Evolutionary conservation across 2,329 filamentous ascomycete genomes (phyloP).

Genomic region (Chlorencoelia australis): DNA sequence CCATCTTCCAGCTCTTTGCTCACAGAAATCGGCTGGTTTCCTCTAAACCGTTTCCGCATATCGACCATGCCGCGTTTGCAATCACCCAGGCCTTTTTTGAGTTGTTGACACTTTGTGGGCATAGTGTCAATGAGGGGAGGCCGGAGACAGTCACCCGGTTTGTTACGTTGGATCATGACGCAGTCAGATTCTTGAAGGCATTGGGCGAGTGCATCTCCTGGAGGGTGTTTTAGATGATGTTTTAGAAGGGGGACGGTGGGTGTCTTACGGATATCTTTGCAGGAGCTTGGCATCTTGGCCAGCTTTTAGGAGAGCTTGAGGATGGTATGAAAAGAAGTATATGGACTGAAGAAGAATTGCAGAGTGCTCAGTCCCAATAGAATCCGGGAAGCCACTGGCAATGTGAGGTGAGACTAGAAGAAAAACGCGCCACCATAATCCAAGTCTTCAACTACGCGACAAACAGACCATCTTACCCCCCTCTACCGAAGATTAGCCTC

Average conservation of each 20-base stretch:
- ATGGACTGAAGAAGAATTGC: too few species aligned
- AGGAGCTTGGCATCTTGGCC: constrained; percentile 75
- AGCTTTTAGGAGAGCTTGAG: neutral
- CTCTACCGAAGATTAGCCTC: too few species aligned
- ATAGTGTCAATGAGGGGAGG: constrained; percentile 72
- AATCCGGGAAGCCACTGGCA: too few species aligned
- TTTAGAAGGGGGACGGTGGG: constrained; percentile 4
- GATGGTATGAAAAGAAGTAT: neutral
- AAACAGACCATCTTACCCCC: too few species aligned
- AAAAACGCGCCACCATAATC: too few species aligned
- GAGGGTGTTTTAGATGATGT: constrained; percentile 1
- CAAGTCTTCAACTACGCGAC: too few species aligned
- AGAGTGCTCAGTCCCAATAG: too few species aligned
- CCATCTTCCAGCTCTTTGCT: constrained; percentile 51
- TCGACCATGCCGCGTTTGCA: constrained; percentile 96
- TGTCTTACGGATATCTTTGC: constrained; percentile 83
- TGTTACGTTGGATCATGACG: constrained; percentile 84
- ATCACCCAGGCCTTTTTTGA: constrained; percentile 86
- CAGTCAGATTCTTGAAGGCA: constrained; percentile 97
- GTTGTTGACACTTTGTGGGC: constrained; percentile 80
- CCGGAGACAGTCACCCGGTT: constrained; percentile 78
- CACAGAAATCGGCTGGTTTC: constrained; percentile 72
- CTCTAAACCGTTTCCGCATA: constrained; percentile 96
- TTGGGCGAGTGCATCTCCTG: constrained; percentile 83
- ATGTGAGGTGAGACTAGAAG: too few species aligned